A percentile compares a stretch with the other conserved stretches of the same genome.
Evolutionary conservation across 192 early-diverging fungal species (phyloP).

Genomic region (Rhizophagus clarus): DNA sequence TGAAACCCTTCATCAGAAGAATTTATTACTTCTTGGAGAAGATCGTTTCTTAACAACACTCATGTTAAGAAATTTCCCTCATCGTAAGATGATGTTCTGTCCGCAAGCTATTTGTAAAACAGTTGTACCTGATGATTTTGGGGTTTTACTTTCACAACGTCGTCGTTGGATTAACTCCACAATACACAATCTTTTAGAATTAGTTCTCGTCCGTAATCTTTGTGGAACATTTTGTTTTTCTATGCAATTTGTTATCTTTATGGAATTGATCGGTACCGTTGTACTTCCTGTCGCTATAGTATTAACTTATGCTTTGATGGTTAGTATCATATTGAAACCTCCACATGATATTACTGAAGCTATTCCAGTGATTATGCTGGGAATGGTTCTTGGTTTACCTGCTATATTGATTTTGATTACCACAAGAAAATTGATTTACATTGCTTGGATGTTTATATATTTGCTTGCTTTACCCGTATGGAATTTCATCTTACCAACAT

Average conservation of each 20-base stretch:
- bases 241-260: slow-evolving; percentile 83
- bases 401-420: slow-evolving; percentile 90
- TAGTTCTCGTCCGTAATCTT: slow-evolving; percentile 89
- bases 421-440: slow-evolving; percentile 79
- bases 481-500: slow-evolving; percentile 89
- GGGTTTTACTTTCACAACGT: slow-evolving; percentile 84
- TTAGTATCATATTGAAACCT: slow-evolving; percentile 53
- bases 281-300: slow-evolving; percentile 76
- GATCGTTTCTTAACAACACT: slow-evolving; percentile 90
- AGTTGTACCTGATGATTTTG: slow-evolving; percentile 80
- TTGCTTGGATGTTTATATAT: slow-evolving; percentile 92
- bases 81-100: slow-evolving; percentile 87
- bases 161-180: slow-evolving; percentile 98
- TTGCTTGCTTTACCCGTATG: slow-evolving; percentile 85
- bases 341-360: slow-evolving; percentile 61
- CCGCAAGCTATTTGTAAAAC: slow-evolving; percentile 87
- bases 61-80: slow-evolving; percentile 86
- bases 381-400: slow-evolving; percentile 83
- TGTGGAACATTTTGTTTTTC: slow-evolving; percentile 98
- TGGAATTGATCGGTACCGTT: slow-evolving; percentile 77
- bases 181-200: slow-evolving; percentile 91
- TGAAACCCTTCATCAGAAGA: slow-evolving; percentile 85
- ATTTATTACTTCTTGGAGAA: slow-evolving; percentile 85
- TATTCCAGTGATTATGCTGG: slow-evolving; percentile 76
- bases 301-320: slow-evolving; percentile 67